Evolutionary conservation across 768 basidiomycete genomes (phyloP).

Genomic region (Amanita exitialis): DNA sequence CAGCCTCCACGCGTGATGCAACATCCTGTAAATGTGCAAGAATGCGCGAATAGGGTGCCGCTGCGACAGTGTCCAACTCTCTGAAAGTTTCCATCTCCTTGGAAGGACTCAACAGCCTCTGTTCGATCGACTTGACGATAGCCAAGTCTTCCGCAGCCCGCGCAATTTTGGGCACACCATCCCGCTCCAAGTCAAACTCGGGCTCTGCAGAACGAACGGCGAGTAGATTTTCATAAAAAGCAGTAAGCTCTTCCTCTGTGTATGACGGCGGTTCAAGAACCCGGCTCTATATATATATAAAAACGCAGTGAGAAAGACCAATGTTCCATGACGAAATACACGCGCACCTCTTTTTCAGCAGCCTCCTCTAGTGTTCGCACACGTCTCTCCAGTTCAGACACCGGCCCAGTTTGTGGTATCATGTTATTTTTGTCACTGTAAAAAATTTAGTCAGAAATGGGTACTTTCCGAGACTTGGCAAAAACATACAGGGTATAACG

Average conservation of each 20-base stretch:
- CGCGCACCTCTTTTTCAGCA: not conserved
- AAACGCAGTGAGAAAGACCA: not conserved
- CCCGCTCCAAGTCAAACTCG: constrained; percentile 8
- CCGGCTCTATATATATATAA: constrained; percentile 21
- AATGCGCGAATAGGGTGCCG: constrained; percentile 20
- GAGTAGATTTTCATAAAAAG: constrained; percentile 35
- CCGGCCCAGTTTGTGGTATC: not conserved
- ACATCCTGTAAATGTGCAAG: constrained; percentile 25
- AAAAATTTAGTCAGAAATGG: not conserved
- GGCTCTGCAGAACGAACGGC: constrained; percentile 17
- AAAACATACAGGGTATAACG: not conserved
- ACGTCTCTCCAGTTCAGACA: constrained; percentile 5
- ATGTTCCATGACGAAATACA: not conserved
- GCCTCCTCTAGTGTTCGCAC: constrained; percentile 1
- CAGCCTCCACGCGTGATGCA: constrained; percentile 22
- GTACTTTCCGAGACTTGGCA: not conserved
- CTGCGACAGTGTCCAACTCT: no score
- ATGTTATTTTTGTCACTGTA: not conserved
- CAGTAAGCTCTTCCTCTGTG: constrained; percentile 31
- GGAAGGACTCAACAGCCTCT: constrained; percentile 18
- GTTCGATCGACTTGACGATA: constrained; percentile 23
- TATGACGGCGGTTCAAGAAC: constrained; percentile 23
- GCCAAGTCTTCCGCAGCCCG: constrained; percentile 22
- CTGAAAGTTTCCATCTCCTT: constrained; percentile 5
- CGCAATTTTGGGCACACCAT: constrained; percentile 11